These are phyloP conservation scores for Anthostomella pinea DNA, from an alignment of 2,329 filamentous ascomycete species.

Conservation along the genomic window DNA sequence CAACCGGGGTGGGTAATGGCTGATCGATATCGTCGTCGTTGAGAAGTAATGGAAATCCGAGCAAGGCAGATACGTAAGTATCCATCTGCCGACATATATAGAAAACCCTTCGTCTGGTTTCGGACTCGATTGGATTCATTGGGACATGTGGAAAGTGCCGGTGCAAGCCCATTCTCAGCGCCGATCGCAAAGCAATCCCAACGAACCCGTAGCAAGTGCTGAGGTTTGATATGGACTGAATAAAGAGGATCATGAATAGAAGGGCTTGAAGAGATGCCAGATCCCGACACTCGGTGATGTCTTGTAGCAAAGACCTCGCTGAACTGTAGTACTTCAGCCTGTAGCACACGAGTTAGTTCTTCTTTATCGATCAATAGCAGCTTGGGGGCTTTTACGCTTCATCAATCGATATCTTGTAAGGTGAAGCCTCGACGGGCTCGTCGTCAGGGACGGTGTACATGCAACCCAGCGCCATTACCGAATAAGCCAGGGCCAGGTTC, in stretches of 20 bases:
- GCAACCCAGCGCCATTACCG: constrained; percentile 58
- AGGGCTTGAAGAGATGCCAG: constrained; percentile 72
- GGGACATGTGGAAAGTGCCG: constrained; percentile 65
- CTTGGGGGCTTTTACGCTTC: constrained; percentile 45
- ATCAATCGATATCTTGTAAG: constrained; percentile 44
- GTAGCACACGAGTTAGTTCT: constrained; percentile 23
- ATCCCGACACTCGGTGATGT: constrained; percentile 69
- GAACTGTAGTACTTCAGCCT: constrained; percentile 74
- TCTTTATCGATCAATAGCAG: background rate
- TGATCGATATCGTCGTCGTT: constrained; percentile 66
- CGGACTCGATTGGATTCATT: constrained; percentile 60
- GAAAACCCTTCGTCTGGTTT: constrained; percentile 63
- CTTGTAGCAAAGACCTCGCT: constrained; percentile 62
- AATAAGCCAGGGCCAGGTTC: constrained; percentile 58
- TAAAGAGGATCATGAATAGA: constrained; percentile 76
- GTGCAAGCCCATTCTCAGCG: constrained; percentile 75
- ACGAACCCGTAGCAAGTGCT: constrained; percentile 79
- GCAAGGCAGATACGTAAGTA: constrained; percentile 64
- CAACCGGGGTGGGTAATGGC: constrained; percentile 60
- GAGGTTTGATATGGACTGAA: constrained; percentile 75
- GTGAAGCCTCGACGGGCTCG: constrained; percentile 18
- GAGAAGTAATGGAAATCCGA: constrained; percentile 64
- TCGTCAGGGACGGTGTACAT: constrained; percentile 46
- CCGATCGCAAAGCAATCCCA: constrained; percentile 71
- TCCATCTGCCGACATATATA: constrained; percentile 70